Base-by-base conservation (phyloP, 352 stramenopile species). In the Phytophthora melonis region DNA sequence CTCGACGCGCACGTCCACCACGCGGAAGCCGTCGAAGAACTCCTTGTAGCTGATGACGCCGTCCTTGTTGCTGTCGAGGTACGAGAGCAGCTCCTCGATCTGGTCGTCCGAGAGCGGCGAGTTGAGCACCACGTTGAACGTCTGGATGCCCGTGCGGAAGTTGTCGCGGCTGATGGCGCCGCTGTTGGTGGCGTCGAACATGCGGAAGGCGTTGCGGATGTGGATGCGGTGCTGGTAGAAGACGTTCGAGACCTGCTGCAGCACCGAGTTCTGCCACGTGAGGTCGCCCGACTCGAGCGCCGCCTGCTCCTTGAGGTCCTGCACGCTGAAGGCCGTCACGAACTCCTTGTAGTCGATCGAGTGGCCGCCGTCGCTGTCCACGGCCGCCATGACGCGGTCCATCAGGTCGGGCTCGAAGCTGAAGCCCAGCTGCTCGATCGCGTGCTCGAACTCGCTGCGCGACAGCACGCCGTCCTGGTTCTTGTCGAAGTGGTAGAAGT, bases 281-380 rank as follows among this genome's bases (percentile, higher is more conserved):
- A 89, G 72, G 68, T 88, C 87, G 25, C 86, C 87, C 23, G 81
- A 84, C 30, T 81, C 84, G 1, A 92, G 74, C 36, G 77, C 78
- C 14, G 68, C 61, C 61, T 87, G 77, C 53, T 94, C 90, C 62
- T 91, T 95, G 13, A 75, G 27, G 69, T 97, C 91, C 62, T 93
- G 83, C n/a, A 98, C 78, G 25, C 81, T 83, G 56, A 98, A 98
- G 1, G 93, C 94, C 62, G 91, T 86, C 45, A 95, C 84, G 72
- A 98, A 98, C 77, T 98, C 94, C 68, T 96, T 94, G 83, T 97
- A 97, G 73, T 96, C 95, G 69, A 98, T 97, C 60, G 87, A 93
- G 58, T 94, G 80, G 57, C 92, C 93, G 1, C 86, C 88, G 70
- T 98, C 94, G 23, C 85, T 93, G 76, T 98, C 94, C 50, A 98